These are phyloP conservation scores for Leishmania amazonensis DNA, from an alignment of 208 protist genomes.

Conservation along the genomic window DNA sequence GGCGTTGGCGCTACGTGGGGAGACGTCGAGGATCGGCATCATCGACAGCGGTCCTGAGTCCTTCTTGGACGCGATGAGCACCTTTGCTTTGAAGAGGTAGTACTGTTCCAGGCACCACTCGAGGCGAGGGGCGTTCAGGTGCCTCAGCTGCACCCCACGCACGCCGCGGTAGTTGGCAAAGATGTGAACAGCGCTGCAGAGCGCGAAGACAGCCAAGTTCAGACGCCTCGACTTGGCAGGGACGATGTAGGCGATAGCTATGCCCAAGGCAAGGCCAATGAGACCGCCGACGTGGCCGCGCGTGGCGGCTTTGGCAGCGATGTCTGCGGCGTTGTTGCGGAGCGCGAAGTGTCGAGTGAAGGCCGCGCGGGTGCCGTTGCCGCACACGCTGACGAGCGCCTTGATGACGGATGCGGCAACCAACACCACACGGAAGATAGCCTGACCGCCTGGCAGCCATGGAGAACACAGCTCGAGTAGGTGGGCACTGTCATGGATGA, in stretches of 20 bases:
- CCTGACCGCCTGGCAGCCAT: constrained; percentile 26
- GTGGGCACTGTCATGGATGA: constrained; percentile 49
- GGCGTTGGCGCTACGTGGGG: constrained; percentile 23
- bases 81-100: neutral
- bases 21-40: constrained; percentile 27
- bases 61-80: constrained; percentile 12
- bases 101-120: constrained; percentile 45
- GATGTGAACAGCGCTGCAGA: constrained; percentile 42
- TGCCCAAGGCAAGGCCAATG: constrained; percentile 47
- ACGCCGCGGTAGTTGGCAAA: constrained; percentile 43
- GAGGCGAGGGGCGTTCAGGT: constrained; percentile 61
- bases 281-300: constrained; percentile 50
- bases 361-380: constrained; percentile 36
- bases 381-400: constrained; percentile 53
- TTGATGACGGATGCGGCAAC: constrained; percentile 35
- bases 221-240: constrained; percentile 27
- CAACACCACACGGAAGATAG: constrained; percentile 35
- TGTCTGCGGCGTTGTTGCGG: constrained; percentile 57
- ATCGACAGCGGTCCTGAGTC: neutral
- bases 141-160: constrained; percentile 31
- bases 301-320: constrained; percentile 53
- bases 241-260: constrained; percentile 30
- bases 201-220: constrained; percentile 33
- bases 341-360: constrained; percentile 66
- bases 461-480: constrained; percentile 48